Evolutionary conservation across 768 basidiomycete species (phyloP), one percentile per base, ranked within the genome.

Genomic region (Trametes cinnabarina): DNA sequence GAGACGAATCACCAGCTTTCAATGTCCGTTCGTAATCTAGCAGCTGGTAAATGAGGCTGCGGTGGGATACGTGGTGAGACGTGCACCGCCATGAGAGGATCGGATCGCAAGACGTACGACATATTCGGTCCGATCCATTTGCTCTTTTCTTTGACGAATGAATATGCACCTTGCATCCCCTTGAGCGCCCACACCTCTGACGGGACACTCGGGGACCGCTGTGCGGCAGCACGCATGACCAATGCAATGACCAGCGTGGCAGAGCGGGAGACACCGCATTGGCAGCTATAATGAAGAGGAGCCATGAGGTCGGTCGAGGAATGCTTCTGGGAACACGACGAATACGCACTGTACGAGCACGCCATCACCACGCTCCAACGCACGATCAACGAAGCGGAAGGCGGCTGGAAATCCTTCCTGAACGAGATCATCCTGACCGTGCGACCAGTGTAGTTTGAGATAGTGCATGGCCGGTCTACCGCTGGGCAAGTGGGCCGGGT

Each of bases 101-200:
- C 40, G 28, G 32, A 25, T 32, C 44, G 52, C 40, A 35, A 14
- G 9, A 86, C 92, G 73, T 76, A 93, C 90, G 91, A 93, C 86
- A 96, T 95, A 73, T 96, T 96, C 52, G 94, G 94, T 19, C 94
- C 90, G 57, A 92, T 82, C 77, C 87, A 88, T 72, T 83, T 85
- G 71, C 89, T 92, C 76, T 91, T 94, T 68, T 87, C 82, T 73
- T 95, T 94, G 41, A 95, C 93, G 74, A 84, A 96, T 46, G 86
- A 74, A 72, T 96, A 96, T 25, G 94, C 90, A 37, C 84, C 88
- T 68, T 95, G 91, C 91, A 93, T 93, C 50, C 92, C 91, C 62
- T 85, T 85, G 60, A 93, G 77, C 9, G 83, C 81, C 85, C 86
- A 88, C 6, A 92, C 82, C 61, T 90, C 84, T 39, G 87, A 79